Base-by-base conservation (phyloP, 129 eudicot species). In the Deinandra increscens region DNA sequence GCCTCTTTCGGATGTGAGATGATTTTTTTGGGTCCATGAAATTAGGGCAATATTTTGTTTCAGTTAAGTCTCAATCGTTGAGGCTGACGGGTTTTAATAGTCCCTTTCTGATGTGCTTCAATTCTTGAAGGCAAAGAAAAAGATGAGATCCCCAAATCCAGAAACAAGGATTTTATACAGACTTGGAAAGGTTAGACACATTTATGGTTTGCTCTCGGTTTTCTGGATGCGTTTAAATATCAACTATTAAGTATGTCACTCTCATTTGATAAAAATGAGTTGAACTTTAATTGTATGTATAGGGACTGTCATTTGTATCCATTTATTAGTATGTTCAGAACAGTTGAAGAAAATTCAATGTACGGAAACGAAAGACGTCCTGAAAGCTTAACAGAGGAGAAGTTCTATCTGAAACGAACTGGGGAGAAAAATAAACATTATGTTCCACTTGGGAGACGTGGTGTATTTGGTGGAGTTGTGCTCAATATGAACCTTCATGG, bases 401-500 rank as follows among this genome's bases (percentile, higher is more conserved):
- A 75, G 73, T 92, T 88, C 80, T 92, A 89, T 74, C 77, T 92
- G n/a, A 92, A 86, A 77, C 89, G 98, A 51, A 92, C 95, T 2
- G 98, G 98, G 62, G 96, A 89, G 87, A 92, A 83, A 70, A 92
- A 92, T 91, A 92, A 92, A 80, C 74, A 92, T 73, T 92, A 92
- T 74, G 98, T 92, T n/a, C 96, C 89, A 29, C 95, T 92, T 61
- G 98, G 98, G 62, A 86, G 98, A 81, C 84, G 96, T 34, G 98
- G 98, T 61, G 95, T 92, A 66, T 92, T 92, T 83, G 98, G 98
- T 70, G 96, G 95, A 34, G 96, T 92, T 77, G 98, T 92, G 54
- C 96, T 92, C 5, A 92, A 92, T 80, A 92, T 92, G 98, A 96
- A 92, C 79, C 95, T 88, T 33, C 98, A 92, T 92, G 98, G 98